These are phyloP conservation scores for Didymella arachidicola DNA, from an alignment of 2,329 filamentous ascomycete species.

Conservation along the genomic window DNA sequence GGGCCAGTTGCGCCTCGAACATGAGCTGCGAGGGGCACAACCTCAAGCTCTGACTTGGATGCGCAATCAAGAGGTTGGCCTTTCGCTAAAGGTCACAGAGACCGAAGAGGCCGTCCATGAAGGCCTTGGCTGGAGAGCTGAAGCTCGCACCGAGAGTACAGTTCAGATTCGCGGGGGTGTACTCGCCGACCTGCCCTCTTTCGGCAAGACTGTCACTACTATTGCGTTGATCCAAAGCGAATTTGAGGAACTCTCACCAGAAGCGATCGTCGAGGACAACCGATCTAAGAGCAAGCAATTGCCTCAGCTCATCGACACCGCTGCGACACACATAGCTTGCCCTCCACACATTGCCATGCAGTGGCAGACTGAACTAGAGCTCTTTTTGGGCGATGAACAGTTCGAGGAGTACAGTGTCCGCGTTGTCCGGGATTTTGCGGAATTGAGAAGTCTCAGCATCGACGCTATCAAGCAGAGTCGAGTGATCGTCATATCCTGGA, in stretches of 20 bases:
- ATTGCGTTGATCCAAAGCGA: conserved; percentile 64
- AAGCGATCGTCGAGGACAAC: conserved; percentile 28
- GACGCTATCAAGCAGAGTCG: conserved; percentile 57
- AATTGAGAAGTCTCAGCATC: conserved; percentile 56
- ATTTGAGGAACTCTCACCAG: conserved; percentile 33
- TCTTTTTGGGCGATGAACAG: conserved; percentile 54
- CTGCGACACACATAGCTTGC: conserved; percentile 68
- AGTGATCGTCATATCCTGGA: conserved; percentile 65
- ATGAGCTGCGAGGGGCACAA: conserved; percentile 62
- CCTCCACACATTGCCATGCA: conserved; percentile 64
- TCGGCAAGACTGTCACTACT: conserved; percentile 70
- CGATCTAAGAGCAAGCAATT: background rate
- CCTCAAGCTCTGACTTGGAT: conserved; percentile 67
- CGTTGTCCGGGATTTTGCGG: conserved; percentile 50
- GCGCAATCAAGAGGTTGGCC: conserved; percentile 59
- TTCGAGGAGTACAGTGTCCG: conserved; percentile 54
- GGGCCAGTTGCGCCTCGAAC: conserved; percentile 45
- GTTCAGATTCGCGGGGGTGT: conserved; percentile 64
- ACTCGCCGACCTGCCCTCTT: conserved; percentile 70
- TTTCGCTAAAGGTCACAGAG: conserved; percentile 53
- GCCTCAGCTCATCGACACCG: conserved; percentile 52
- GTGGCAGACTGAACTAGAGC: conserved; percentile 64
- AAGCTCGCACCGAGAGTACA: conserved; percentile 59
- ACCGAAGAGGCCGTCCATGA: conserved; percentile 63
- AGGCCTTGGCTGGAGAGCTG: conserved; percentile 64